phyloP scores from a whole-genome alignment of 805 yeast genomes.

The Millerozyma miso region DNA sequence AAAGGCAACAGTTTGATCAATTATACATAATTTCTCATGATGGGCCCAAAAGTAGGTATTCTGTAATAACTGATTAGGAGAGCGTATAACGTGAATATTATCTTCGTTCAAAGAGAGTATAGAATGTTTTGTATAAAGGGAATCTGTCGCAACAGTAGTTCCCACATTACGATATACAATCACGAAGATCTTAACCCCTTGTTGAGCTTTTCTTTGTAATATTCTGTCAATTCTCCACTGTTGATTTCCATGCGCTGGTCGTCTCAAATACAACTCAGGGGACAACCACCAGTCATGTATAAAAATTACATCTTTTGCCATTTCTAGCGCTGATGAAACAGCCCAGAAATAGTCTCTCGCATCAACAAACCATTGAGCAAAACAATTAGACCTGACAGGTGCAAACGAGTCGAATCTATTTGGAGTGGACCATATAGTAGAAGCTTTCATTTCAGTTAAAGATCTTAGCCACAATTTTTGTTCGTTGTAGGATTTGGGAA shows the following conservation, averaged over 20 bases:
- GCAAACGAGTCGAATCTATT: conserved; percentile 89
- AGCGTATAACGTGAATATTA: conserved; percentile 84
- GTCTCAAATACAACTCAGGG: conserved; percentile 86
- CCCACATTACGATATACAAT: conserved; percentile 94
- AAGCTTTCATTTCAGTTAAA: conserved; percentile 60
- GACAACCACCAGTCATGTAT: conserved; percentile 99
- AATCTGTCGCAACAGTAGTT: conserved; percentile 87
- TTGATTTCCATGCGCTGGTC: conserved; percentile 95
- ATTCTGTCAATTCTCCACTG: conserved; percentile 89
- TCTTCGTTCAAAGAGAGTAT: conserved; percentile 73
- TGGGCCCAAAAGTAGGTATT: conserved; percentile 98
- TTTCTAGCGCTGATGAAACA: conserved; percentile 81
- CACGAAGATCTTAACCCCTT: conserved; percentile 91
- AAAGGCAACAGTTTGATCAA: conserved; percentile 86
- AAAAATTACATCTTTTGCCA: conserved; percentile 90
- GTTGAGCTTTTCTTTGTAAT: conserved; percentile 82
- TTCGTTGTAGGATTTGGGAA: conserved; percentile 62
- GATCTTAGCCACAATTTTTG: conserved; percentile 74
- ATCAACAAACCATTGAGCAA: conserved; percentile 96
- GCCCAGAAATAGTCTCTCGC: conserved; percentile 98
- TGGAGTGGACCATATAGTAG: conserved; percentile 65
- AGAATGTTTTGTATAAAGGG: conserved; percentile 91
- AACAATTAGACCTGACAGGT: conserved; percentile 79
- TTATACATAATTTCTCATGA: conserved; percentile 85
- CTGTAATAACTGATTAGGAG: conserved; percentile 92